Percentiles rank a stretch among this genome's conserved stretches.
These are phyloP conservation scores for Rubus parviflorus DNA, from an alignment of 306 rosid species.

Conservation along the genomic window DNA sequence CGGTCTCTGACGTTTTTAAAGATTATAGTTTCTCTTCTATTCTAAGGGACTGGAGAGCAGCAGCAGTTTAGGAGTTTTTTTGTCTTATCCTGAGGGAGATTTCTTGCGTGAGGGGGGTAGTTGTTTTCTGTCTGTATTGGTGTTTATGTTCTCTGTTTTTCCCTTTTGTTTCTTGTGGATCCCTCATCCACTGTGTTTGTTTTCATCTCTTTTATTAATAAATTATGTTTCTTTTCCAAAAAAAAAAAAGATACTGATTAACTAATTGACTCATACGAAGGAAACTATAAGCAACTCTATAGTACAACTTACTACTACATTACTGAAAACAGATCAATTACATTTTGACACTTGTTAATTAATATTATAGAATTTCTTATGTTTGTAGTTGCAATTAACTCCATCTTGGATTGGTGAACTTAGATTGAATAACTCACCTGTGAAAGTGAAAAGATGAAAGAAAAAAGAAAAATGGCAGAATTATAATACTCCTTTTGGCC, in stretches of 20 bases:
- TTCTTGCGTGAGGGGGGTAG: too few species aligned
- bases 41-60: too few species aligned
- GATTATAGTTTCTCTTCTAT: too few species aligned
- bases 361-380: background rate
- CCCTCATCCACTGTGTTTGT: too few species aligned
- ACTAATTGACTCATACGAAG: background rate
- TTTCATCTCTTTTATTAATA: too few species aligned
- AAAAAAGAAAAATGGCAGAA: background rate
- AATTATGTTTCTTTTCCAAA: too few species aligned
- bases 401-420: background rate
- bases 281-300: background rate
- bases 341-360: background rate
- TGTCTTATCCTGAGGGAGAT: too few species aligned
- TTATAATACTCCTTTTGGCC: background rate
- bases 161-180: too few species aligned
- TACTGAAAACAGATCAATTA: background rate
- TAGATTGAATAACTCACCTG: background rate
- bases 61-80: too few species aligned
- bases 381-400: background rate
- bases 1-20: too few species aligned
- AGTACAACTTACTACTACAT: background rate
- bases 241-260: conserved; percentile 2
- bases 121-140: too few species aligned
- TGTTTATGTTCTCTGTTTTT: too few species aligned
- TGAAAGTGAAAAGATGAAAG: background rate